phyloP scores from a whole-genome alignment of 306 rosid species.

The Cicer pinnatifidum region DNA sequence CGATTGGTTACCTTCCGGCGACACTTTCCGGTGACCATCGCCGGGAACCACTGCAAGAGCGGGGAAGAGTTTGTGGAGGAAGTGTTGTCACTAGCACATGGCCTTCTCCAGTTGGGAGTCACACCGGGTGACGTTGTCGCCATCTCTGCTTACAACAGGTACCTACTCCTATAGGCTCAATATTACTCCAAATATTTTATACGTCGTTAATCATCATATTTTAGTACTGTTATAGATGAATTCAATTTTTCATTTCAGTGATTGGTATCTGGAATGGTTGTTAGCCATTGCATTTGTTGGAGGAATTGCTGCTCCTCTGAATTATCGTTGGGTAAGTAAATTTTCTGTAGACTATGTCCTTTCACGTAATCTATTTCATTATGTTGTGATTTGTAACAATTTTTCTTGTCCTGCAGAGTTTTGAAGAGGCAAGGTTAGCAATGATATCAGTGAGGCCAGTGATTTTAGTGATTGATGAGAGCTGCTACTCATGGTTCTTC shows the following conservation, averaged over 20 bases:
- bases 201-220: too few species aligned
- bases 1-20: conserved; percentile 54
- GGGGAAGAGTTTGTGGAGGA: conserved; percentile 62
- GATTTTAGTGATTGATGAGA: conserved; percentile 70
- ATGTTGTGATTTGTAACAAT: conserved; percentile 26
- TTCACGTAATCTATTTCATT: conserved; percentile 1
- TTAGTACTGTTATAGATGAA: background rate
- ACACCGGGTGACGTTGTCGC: conserved; percentile 68
- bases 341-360: background rate
- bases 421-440: conserved; percentile 76
- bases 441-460: conserved; percentile 68
- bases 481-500: conserved; percentile 63
- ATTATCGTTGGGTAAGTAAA: conserved; percentile 83
- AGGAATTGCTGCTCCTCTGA: conserved; percentile 80
- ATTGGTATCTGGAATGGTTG: conserved; percentile 82
- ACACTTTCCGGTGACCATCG: conserved; percentile 48
- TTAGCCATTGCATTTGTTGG: conserved; percentile 89
- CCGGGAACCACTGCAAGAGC: conserved; percentile 55
- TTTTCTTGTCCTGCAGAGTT: conserved; percentile 54
- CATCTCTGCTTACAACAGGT: conserved; percentile 85
- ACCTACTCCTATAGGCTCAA: conserved; percentile 9
- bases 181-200: too few species aligned
- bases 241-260: conserved; percentile 53
- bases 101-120: conserved; percentile 64
- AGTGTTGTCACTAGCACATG: conserved; percentile 63